Conservation (phyloP, 2,329 filamentous ascomycete genomes). For the Scytalidium sp. region DNA sequence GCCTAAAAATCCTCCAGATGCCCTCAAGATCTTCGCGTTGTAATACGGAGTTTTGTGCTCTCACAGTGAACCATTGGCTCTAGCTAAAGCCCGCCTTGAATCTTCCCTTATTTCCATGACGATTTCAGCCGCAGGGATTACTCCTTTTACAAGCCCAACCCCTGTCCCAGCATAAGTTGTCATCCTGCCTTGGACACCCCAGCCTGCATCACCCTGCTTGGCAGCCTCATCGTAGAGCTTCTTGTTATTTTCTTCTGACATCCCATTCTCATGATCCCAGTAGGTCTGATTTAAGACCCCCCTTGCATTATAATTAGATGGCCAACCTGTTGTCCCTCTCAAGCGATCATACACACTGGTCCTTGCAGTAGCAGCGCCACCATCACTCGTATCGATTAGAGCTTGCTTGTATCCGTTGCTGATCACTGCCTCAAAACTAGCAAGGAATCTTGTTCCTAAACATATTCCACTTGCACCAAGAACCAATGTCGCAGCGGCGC, state of each 20-base stretch:
- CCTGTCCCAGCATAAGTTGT: conserved; percentile 62
- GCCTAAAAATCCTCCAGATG: no score
- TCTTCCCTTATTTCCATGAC: conserved; percentile 36
- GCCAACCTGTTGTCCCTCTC: conserved; percentile 57
- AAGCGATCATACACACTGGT: conserved; percentile 49
- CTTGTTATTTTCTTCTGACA: conserved; percentile 33
- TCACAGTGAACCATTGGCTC: background rate
- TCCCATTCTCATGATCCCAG: conserved; percentile 31
- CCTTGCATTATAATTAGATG: conserved; percentile 53
- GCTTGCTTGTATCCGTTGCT: conserved; percentile 43
- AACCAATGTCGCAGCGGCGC: conserved; percentile 29
- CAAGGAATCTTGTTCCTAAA: conserved; percentile 49
- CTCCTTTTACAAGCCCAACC: conserved; percentile 53
- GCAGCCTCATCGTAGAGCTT: conserved; percentile 38
- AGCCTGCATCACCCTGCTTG: conserved; percentile 45
- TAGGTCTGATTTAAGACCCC: conserved; percentile 54
- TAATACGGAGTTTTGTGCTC: background rate
- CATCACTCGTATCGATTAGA: conserved; percentile 43
- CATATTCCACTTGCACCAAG: conserved; percentile 39
- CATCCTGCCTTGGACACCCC: conserved; percentile 51
- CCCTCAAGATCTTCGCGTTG: no score
- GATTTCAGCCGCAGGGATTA: conserved; percentile 49
- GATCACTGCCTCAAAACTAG: conserved; percentile 42
- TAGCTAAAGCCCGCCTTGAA: background rate
- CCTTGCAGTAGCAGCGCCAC: conserved; percentile 46